These are phyloP conservation scores for Kurtzmaniella natalensis DNA, from an alignment of 1,139 yeast genomes.

Conservation along the genomic window DNA sequence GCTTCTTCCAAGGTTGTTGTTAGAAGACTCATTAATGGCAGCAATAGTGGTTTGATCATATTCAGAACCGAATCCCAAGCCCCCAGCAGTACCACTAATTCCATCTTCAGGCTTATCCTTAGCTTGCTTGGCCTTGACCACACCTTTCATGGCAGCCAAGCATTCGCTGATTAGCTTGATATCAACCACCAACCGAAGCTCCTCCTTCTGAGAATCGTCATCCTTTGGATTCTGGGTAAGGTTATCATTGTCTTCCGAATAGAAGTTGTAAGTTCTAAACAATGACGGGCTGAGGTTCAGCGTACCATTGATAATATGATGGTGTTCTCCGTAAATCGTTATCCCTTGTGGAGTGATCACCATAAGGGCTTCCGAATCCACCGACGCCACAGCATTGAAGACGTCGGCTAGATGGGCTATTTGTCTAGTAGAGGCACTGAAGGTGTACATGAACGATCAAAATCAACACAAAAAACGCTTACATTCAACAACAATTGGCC, in stretches of 20 bases:
- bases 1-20: no score
- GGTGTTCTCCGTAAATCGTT: slow-evolving; percentile 31
- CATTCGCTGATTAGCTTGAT: slow-evolving; percentile 31
- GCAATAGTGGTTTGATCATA: no score
- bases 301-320: slow-evolving; percentile 35
- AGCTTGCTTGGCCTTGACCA: background rate
- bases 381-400: slow-evolving; percentile 28
- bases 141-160: slow-evolving; percentile 28
- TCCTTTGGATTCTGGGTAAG: slow-evolving; percentile 6
- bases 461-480: no score
- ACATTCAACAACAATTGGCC: no score
- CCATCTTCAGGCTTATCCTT: background rate
- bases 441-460: slow-evolving; percentile 10
- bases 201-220: slow-evolving; percentile 11
- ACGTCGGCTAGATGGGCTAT: slow-evolving; percentile 38
- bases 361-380: slow-evolving; percentile 33
- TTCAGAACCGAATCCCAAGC: no score
- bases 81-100: no score
- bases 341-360: slow-evolving; percentile 31
- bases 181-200: slow-evolving; percentile 36
- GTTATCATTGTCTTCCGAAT: slow-evolving; percentile 11
- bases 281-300: slow-evolving; percentile 34
- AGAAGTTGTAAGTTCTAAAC: slow-evolving; percentile 26
- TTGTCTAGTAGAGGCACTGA: slow-evolving; percentile 37
- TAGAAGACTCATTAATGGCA: no score